phyloP scores from a whole-genome alignment of 2,329 filamentous ascomycete species.

The Sclerotinia minor region DNA sequence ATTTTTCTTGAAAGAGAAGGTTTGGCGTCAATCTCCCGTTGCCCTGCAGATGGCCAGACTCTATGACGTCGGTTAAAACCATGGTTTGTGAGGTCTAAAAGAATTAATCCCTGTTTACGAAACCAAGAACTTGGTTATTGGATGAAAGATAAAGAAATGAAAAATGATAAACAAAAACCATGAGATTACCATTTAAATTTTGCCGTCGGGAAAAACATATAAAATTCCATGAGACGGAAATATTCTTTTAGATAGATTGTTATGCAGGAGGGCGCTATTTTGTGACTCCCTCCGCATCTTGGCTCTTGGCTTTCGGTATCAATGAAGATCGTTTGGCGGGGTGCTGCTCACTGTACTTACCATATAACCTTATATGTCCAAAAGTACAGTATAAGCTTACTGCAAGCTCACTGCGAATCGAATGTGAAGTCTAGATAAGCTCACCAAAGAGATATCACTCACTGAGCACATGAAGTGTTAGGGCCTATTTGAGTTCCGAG shows the following conservation, averaged over 20 bases:
- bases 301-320: slow-evolving; percentile 1
- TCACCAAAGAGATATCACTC: neutral
- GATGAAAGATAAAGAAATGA: neutral
- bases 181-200: neutral
- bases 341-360: neutral
- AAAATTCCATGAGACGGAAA: neutral
- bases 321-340: neutral
- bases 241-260: neutral
- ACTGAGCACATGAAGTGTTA: neutral
- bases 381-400: neutral
- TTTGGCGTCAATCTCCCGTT: neutral
- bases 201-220: neutral
- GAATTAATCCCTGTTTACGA: neutral
- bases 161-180: neutral
- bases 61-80: slow-evolving; percentile 3
- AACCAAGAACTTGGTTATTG: neutral
- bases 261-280: neutral
- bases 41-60: neutral
- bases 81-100: slow-evolving; percentile 2
- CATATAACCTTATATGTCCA: neutral
- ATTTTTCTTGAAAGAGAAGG: neutral
- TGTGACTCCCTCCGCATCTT: neutral
- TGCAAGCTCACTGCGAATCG: neutral
- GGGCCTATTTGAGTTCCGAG: too few relatives aligned
- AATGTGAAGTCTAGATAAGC: neutral